phyloP scores from a whole-genome alignment of 805 yeast genomes.

The Cyberlindnera misumaiensis region DNA sequence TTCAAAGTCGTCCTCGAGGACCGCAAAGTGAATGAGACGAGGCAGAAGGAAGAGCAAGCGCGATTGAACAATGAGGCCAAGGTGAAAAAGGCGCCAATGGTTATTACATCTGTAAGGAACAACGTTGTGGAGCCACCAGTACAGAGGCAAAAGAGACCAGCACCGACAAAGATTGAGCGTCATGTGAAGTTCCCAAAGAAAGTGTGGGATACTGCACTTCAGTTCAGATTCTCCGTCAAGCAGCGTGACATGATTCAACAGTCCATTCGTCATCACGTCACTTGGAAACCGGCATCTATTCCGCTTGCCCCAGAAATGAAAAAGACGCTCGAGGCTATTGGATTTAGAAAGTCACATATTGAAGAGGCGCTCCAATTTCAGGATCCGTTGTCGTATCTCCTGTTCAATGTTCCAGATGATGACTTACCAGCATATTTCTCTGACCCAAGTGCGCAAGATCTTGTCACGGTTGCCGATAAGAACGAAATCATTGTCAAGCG shows the following conservation, averaged over 20 bases:
- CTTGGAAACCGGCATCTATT: constrained; percentile 36
- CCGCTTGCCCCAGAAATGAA: constrained; percentile 6
- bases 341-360: constrained; percentile 66
- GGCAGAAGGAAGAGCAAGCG: constrained; percentile 40
- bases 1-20: constrained; percentile 61
- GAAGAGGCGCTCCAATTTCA: constrained; percentile 61
- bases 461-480: constrained; percentile 37
- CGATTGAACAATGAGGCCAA: constrained; percentile 44
- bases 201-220: constrained; percentile 65
- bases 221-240: constrained; percentile 61
- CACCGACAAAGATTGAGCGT: constrained; percentile 5
- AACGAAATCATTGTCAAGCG: constrained; percentile 50
- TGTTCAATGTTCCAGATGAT: constrained; percentile 90
- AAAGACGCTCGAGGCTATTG: constrained; percentile 35
- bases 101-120: constrained; percentile 28
- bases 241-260: constrained; percentile 57
- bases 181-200: constrained; percentile 35
- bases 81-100: constrained; percentile 38
- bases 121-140: not conserved
- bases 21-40: constrained; percentile 36
- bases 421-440: constrained; percentile 67
- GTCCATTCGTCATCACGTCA: constrained; percentile 48
- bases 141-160: not conserved
- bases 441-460: constrained; percentile 48
- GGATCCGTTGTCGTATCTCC: constrained; percentile 42